These are phyloP conservation scores for Microdochium paspali DNA, from an alignment of 2,329 filamentous ascomycete genomes.

Conservation along the genomic window DNA sequence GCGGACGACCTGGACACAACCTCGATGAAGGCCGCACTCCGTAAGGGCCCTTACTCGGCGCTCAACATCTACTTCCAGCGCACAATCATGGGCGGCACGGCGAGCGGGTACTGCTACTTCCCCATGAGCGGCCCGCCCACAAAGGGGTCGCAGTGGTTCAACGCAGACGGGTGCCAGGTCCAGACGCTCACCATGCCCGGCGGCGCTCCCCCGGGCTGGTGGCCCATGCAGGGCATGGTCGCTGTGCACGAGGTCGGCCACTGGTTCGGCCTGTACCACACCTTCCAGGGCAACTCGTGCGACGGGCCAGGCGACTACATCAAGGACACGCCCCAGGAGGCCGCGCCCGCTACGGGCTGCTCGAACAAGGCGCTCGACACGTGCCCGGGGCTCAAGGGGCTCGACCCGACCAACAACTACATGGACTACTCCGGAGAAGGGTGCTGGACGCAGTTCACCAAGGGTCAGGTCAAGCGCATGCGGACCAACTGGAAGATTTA, in stretches of 20 bases:
- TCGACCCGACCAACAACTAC: constrained; percentile 24
- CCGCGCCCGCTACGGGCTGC: constrained; percentile 24
- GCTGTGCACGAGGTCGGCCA: constrained; percentile 20
- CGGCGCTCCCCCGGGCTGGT: constrained; percentile 8
- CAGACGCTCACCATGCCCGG: constrained; percentile 14
- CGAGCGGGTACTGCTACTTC: constrained; percentile 38
- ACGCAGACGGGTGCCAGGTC: constrained; percentile 22
- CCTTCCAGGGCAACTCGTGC: constrained; percentile 30
- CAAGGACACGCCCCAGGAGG: constrained; percentile 28
- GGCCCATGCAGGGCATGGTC: constrained; percentile 24
- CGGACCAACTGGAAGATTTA: not conserved
- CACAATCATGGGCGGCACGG: constrained; percentile 18
- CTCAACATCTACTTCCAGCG: constrained; percentile 38
- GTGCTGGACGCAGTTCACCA: constrained; percentile 29
- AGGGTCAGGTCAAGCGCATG: constrained; percentile 20
- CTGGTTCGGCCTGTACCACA: constrained; percentile 25
- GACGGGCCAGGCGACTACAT: constrained; percentile 24
- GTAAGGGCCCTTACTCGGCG: constrained; percentile 31
- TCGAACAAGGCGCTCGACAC: constrained; percentile 20
- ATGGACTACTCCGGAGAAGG: constrained; percentile 27
- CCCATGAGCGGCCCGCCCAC: constrained; percentile 20
- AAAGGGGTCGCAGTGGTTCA: constrained; percentile 19
- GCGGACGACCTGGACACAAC: constrained; percentile 1
- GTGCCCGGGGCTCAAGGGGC: constrained; percentile 16
- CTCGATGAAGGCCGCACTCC: constrained; percentile 9